Evolutionary conservation across 1,284 basidiomycete genomes (phyloP), one percentile per base, ranked within the genome.

Genomic region (Ceratobasidium sp.): DNA sequence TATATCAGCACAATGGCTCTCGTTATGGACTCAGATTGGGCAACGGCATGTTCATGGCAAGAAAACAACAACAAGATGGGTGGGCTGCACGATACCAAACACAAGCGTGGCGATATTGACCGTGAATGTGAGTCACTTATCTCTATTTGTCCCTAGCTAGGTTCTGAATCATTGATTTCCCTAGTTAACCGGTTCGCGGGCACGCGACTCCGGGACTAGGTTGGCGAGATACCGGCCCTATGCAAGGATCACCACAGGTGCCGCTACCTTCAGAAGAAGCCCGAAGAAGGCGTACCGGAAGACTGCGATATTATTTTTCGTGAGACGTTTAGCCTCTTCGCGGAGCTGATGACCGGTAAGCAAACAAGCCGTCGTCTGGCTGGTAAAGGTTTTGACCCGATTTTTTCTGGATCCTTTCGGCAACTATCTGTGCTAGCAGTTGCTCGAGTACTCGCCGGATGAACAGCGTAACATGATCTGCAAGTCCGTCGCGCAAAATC

Each of bases 231-330:
- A 76, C 89, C 96, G 32, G 85, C 88, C 16, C 83, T 99, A 34
- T 98, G 96, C 88, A 98, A 98, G 82, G 97, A 99, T 81, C 97
- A 99, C 82, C 97, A 99, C 81, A 97, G 97, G 2, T 99, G 97
- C 80, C 90, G 97, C 45, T 99, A 98, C 80, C 84, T 99, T 72
- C 97, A 99, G 82, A 99, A 99, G 89, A 99, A 99, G 83, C 87
- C 99, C 46, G 97, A 99, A 81, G 97, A 99, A 79, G 93, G 93
- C 74, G 88, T 92, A 74, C 88, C 95, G 16, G 93, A 96, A 80
- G 94, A 98, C 82, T 90, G 97, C 73, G 97, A 99, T 79, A 96
- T 99, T 92, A 99, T 99, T 81, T 99, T 98, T 86, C 88, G 92
- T 76, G 97, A 99, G 84, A 98, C 97, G 1, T 99, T 97, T 78